Base-by-base conservation (phyloP, 192 early-diverging fungal genomes). In the Coemansia sp. region DNA sequence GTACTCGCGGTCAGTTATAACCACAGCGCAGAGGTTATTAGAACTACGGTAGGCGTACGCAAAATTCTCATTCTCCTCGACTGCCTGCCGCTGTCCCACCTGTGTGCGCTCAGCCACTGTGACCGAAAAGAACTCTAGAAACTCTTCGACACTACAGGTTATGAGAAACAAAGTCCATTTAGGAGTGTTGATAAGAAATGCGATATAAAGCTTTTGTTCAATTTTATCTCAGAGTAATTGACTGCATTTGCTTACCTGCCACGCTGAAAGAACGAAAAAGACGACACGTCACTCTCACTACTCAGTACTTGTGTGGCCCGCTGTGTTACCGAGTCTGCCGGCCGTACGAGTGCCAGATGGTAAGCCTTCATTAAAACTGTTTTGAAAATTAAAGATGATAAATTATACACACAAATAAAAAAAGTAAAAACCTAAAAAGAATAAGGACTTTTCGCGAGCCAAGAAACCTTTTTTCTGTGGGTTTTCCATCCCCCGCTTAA, bases 201-300 rank as follows among this genome's bases (percentile, higher is more conserved):
- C 36, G 36, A 27, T 38, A 38, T 38, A 38, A 38, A 38, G 10
- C 36, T 38, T 7, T 38, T 38, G 36, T 29, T 29, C 29, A 38
- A 38, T 29, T 29, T 29, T 38, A 38, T 38, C 36, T 10, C 15
- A 12, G 9, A 27, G 16, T 33, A 60, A 50, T 24, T 65, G 20
- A 22, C 24, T 27, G 64, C 38, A n/a, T 50, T 6, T 16, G 50
- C 72, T 60, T 84, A 91, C 93, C 90, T 91, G 43, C 91, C 87
- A 29, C 94, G 89, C 78, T 95, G 90, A 72, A 98, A 97, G 84
- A 89, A 95, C 49, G 91, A 89, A 76, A 95, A 97, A 58, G 88
- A 87, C 47, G 89, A 76, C 27, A 98, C 76, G 69, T 98, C 92
- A 49, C 84, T 89, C 66, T 89, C 90, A 12, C 87, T 75, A 15